A percentile compares a stretch with the other conserved stretches of the same genome.
Evolutionary conservation across 306 rosid genomes (phyloP).

Genomic region (Sechiopsis laciniata): DNA sequence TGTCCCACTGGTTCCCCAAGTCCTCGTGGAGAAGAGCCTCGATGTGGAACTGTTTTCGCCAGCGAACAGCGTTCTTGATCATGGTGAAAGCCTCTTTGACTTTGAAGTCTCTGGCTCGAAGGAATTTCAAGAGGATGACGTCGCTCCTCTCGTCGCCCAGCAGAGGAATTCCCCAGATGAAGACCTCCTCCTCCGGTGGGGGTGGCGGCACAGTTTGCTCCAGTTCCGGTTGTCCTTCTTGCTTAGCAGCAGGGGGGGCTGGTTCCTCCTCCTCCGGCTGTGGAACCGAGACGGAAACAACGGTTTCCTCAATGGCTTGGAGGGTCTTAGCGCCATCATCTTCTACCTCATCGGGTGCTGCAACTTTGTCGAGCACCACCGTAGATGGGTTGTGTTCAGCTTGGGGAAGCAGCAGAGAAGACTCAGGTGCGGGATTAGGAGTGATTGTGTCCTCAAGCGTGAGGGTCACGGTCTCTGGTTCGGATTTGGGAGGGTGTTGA

Average conservation of each 20-base stretch:
- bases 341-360: conserved; percentile 32
- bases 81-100: conserved; percentile 73
- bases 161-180: conserved; percentile 66
- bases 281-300: conserved; percentile 34
- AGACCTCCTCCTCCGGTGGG: conserved; percentile 43
- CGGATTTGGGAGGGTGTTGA: conserved; percentile 9
- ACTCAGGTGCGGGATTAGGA: not conserved
- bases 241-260: conserved; percentile 19
- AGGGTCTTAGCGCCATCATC: conserved; percentile 53
- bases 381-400: not conserved
- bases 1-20: conserved; percentile 36
- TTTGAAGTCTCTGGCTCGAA: conserved; percentile 79
- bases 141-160: conserved; percentile 71
- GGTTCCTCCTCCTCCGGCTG: conserved; percentile 16
- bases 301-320: conserved; percentile 60
- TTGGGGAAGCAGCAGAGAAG: not conserved
- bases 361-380: conserved; percentile 30
- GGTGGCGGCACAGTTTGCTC: conserved; percentile 17
- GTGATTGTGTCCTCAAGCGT: conserved; percentile 8
- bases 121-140: conserved; percentile 66
- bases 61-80: conserved; percentile 67
- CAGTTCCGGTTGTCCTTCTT: not conserved
- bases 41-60: conserved; percentile 74
- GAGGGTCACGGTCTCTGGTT: conserved; percentile 3
- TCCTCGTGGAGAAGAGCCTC: conserved; percentile 45